phyloP scores from a whole-genome alignment of 192 early-diverging fungal species.

The Coemansia sp. region DNA sequence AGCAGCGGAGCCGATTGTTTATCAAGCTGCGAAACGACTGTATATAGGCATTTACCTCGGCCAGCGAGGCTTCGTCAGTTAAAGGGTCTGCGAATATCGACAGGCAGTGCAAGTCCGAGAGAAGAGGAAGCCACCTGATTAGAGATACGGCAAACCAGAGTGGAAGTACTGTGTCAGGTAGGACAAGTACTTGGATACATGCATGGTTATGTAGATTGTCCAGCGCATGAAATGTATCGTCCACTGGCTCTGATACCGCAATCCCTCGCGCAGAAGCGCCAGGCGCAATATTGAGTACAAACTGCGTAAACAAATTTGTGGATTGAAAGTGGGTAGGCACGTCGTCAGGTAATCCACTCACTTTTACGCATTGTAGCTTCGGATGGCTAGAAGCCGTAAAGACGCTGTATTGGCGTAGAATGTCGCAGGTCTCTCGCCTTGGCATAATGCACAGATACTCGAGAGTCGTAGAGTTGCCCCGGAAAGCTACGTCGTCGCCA shows the following conservation, averaged over 20 bases:
- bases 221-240: neutral
- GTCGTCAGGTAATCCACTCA: neutral
- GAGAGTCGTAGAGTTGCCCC: neutral
- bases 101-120: neutral
- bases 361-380: neutral
- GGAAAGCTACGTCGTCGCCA: constrained; percentile 15
- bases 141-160: neutral
- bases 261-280: neutral
- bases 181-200: neutral
- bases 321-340: neutral
- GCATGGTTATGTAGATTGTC: neutral
- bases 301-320: neutral
- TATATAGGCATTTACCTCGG: neutral
- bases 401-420: neutral
- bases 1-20: neutral
- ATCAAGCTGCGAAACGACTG: neutral
- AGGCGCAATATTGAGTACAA: neutral
- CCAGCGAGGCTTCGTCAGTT: neutral
- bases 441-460: constrained; percentile 7
- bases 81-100: neutral
- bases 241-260: neutral
- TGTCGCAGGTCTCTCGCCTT: neutral
- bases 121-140: neutral
- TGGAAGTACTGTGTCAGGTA: neutral
- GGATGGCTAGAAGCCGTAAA: constrained; percentile 7